Base-by-base conservation (phyloP, 495 filamentous ascomycete genomes). In the Penicillium waksmanii region DNA sequence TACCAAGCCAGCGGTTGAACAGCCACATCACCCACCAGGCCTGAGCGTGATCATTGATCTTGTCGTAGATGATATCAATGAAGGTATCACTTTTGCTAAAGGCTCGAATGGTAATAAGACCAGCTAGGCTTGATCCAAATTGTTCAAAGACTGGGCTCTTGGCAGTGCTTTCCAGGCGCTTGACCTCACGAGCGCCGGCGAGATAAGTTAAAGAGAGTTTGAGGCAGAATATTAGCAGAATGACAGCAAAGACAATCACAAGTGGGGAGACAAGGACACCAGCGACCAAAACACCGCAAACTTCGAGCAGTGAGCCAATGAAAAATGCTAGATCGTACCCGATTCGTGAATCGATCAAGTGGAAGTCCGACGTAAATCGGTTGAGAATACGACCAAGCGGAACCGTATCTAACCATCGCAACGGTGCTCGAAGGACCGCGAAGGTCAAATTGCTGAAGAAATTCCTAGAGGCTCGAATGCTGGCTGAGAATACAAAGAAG, bases 361-460 rank as follows among this genome's bases (percentile, higher is more conserved):
- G 80, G 65, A 95, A 93, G 64, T 95, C 91, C 5, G 88, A 80
- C 0, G 89, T 90, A 57, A 94, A 93, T 6, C 91, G 81, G 69
- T 95, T 96, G 3, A 94, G 68, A 36, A 94, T 85, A 23, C 90
- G 84, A 2, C 91, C 91, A 0, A 90, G 73, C 0, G 91, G 91
- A 0, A 92, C 87, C 0, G 90, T 94, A 67, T 96, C 91, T 11
- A 94, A 77, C 88, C 90, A 96, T 48, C 87, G 77, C 9, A 90
- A 73, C 0, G 90, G 90, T 13, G 89, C 82, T 8, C 87, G 85
- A 0, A 95, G 78, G 15, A 96, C 81, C 3, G 81, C 77, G 56
- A 80, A 85, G 36, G 84, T 84, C 36, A 92, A 73, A 27, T 81
- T 76, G 12, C 84, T 80, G 58, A 92, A 93, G 3, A 93, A 74